These are phyloP conservation scores for Xerocomellus intermedius DNA, from an alignment of 768 basidiomycete genomes.

Conservation along the genomic window DNA sequence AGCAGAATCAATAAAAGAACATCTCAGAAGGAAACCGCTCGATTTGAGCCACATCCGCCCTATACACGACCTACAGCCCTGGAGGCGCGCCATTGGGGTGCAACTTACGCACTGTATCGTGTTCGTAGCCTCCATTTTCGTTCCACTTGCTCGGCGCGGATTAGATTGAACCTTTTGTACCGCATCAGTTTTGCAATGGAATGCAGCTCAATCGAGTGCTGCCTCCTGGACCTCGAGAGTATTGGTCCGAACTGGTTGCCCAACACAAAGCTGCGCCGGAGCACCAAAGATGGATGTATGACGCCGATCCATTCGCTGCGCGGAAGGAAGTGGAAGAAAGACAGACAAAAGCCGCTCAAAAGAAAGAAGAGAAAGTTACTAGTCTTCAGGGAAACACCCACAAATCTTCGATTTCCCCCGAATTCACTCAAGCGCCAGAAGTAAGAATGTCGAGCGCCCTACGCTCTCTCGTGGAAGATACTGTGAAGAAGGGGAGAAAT, in stretches of 20 bases:
- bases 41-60: constrained; percentile 72
- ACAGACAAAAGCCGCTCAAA: constrained; percentile 55
- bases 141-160: neutral
- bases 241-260: constrained; percentile 74
- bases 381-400: constrained; percentile 15
- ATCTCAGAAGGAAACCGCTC: constrained; percentile 63
- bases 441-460: constrained; percentile 79
- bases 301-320: constrained; percentile 82
- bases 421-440: constrained; percentile 58
- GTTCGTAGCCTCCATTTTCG: constrained; percentile 47
- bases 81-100: constrained; percentile 91
- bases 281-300: constrained; percentile 84
- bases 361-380: constrained; percentile 35
- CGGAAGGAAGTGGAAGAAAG: constrained; percentile 63
- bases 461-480: constrained; percentile 77
- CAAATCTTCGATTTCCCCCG: constrained; percentile 25
- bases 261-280: constrained; percentile 68
- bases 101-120: constrained; percentile 82
- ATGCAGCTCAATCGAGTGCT: constrained; percentile 72
- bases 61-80: constrained; percentile 62
- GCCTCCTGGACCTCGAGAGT: constrained; percentile 82
- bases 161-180: constrained; percentile 20
- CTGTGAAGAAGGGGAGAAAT: constrained; percentile 65
- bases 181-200: constrained; percentile 65
- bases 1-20: constrained; percentile 67